Evolutionary conservation across 2,329 filamentous ascomycete species (phyloP).

Genomic region (Botryotinia calthae): DNA sequence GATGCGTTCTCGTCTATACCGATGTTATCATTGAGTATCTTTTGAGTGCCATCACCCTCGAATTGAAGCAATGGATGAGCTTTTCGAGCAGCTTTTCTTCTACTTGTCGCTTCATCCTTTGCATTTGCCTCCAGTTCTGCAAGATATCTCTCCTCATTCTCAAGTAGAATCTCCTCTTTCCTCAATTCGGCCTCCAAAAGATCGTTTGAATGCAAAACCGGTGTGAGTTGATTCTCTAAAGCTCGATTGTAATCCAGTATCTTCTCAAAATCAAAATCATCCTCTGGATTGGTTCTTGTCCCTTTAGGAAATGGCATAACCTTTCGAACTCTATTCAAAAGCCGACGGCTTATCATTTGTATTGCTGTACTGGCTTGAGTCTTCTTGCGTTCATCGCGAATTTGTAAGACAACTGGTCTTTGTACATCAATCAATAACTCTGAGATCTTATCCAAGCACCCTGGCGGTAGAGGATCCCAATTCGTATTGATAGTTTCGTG

Average conservation of each 20-base stretch:
- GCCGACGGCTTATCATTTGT: constrained; percentile 51
- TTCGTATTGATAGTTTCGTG: constrained; percentile 64
- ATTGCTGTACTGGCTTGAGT: constrained; percentile 51
- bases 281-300: constrained; percentile 48
- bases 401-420: constrained; percentile 58
- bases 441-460: constrained; percentile 55
- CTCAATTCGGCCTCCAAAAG: constrained; percentile 58
- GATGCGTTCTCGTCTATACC: constrained; percentile 21
- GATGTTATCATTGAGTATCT: constrained; percentile 26
- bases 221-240: constrained; percentile 59
- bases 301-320: constrained; percentile 66
- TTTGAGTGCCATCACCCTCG: constrained; percentile 20
- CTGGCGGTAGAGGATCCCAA: constrained; percentile 58
- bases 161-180: constrained; percentile 54
- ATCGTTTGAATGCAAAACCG: constrained; percentile 60
- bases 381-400: constrained; percentile 47
- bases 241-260: constrained; percentile 57
- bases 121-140: constrained; percentile 55
- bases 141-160: constrained; percentile 53
- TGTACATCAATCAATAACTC: constrained; percentile 57
- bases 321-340: constrained; percentile 56
- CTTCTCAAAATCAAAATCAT: constrained; percentile 65
- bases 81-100: constrained; percentile 45
- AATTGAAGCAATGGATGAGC: constrained; percentile 36
- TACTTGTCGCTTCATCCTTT: constrained; percentile 51